Evolutionary conservation across 106 monocot genomes (phyloP).

Genomic region (Dendrobium huoshanense): DNA sequence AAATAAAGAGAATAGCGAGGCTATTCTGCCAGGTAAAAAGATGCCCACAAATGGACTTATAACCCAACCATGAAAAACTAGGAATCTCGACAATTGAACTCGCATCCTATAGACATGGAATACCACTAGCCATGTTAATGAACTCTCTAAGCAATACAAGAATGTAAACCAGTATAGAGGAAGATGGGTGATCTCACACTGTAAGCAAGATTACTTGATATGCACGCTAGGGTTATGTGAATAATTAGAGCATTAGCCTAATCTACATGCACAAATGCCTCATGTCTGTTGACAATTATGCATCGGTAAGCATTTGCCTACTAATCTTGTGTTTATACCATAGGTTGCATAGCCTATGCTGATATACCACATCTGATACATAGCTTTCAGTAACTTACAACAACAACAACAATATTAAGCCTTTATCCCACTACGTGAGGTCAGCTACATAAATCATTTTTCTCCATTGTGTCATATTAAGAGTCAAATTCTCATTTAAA

Average conservation of each 20-base stretch:
- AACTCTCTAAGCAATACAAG: background rate
- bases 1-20: background rate
- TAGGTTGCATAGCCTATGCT: background rate
- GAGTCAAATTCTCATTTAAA: no score
- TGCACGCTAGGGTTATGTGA: background rate
- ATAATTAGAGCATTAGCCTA: background rate
- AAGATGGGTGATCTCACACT: background rate
- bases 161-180: background rate
- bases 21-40: background rate
- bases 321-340: background rate
- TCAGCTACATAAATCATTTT: no score
- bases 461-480: no score
- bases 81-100: background rate
- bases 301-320: background rate
- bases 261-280: background rate
- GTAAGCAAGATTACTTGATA: background rate
- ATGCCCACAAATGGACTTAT: background rate
- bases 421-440: no score
- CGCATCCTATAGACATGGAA: background rate
- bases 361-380: no score
- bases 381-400: no score
- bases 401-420: no score
- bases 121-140: background rate
- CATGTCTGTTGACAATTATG: background rate
- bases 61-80: background rate